phyloP scores from a whole-genome alignment of 495 filamentous ascomycete species.

The Penicillium silybi region DNA sequence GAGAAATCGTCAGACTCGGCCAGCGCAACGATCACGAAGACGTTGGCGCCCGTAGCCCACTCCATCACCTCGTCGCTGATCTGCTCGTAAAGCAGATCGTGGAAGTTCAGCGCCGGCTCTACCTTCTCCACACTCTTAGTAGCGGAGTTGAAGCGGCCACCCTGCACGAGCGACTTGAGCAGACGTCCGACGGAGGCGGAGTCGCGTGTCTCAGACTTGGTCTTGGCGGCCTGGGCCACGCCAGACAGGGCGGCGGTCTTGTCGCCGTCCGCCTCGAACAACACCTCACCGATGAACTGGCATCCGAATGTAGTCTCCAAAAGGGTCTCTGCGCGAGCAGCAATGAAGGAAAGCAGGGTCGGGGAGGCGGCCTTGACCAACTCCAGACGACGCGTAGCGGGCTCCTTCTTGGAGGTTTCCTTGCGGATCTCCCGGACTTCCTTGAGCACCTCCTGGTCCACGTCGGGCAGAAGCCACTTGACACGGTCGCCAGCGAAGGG shows the following conservation, averaged over 20 bases:
- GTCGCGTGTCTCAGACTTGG: slow-evolving; percentile 53
- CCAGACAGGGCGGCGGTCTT: slow-evolving; percentile 66
- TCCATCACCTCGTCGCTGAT: slow-evolving; percentile 68
- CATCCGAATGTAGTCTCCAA: slow-evolving; percentile 75
- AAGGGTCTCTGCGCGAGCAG: slow-evolving; percentile 59
- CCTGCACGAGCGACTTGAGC: slow-evolving; percentile 83
- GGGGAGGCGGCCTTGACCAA: slow-evolving; percentile 55
- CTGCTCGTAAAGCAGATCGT: slow-evolving; percentile 67
- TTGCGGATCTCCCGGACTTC: slow-evolving; percentile 73
- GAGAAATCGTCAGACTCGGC: slow-evolving; percentile 76
- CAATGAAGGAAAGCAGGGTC: slow-evolving; percentile 69
- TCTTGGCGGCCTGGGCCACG: slow-evolving; percentile 64
- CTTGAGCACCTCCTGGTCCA: slow-evolving; percentile 60
- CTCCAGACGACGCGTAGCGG: slow-evolving; percentile 68
- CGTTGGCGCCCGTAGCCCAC: slow-evolving; percentile 84
- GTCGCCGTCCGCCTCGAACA: slow-evolving; percentile 71
- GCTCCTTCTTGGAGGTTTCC: slow-evolving; percentile 87
- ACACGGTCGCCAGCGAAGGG: slow-evolving; percentile 70
- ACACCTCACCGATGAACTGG: slow-evolving; percentile 77
- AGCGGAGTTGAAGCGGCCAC: slow-evolving; percentile 73
- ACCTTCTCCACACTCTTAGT: slow-evolving; percentile 64
- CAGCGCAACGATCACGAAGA: slow-evolving; percentile 76
- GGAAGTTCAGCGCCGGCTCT: slow-evolving; percentile 77
- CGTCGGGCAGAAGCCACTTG: slow-evolving; percentile 61
- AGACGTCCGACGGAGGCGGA: slow-evolving; percentile 71